Base-by-base conservation (phyloP, 371 early-diverging fungal genomes). In the Chytridiales sp. region DNA sequence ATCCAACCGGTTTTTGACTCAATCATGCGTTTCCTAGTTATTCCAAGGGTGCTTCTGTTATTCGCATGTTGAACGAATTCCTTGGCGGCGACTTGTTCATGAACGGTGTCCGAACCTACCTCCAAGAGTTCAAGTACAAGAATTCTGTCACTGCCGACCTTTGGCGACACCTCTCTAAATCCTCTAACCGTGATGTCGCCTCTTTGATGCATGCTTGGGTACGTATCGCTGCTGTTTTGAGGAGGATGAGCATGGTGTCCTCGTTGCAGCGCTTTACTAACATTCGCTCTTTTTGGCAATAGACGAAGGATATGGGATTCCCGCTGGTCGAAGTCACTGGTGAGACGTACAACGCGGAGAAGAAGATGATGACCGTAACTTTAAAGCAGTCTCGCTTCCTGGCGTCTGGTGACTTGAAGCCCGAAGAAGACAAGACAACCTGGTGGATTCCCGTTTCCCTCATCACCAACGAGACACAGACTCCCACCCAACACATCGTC, bases 121-220 rank as follows among this genome's bases (percentile, higher is more conserved):
- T 98, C 53, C 79, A 84, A 46, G 79, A 84, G 62, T 86, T 90
- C 74, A 73, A 82, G 73, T 94, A 85, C 73, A 70, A 77, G 30
- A 97, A 97, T 74, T 90, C 95, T 17, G 83, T 74, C 39, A 94
- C 93, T 15, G 64, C 71, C 26, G 94, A 96, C 61, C 80, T 95
- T 47, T 98, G 99, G 97, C 54, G 63, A 9, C 82, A 89, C 1
- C 73, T 96, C 31, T 66, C 79, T 32, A 85, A 76, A 27, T 79
- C 83, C n/a, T 85, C 87, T 26, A 86, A 87, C 31, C 66, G 77
- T 4, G 84, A 89, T 59, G 89, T 94, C 24, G 76, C 75, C 1
- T 64, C 82, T 48, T 83, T 96, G 58, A 93, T 96, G 93, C 72
- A 80, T 39, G 58, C 80, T 32, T 97, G 99, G 99, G 94, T 94